A percentile compares a stretch with the other conserved stretches of the same genome.
phyloP scores from a whole-genome alignment of 1,139 yeast genomes.

The Candida sp. region DNA sequence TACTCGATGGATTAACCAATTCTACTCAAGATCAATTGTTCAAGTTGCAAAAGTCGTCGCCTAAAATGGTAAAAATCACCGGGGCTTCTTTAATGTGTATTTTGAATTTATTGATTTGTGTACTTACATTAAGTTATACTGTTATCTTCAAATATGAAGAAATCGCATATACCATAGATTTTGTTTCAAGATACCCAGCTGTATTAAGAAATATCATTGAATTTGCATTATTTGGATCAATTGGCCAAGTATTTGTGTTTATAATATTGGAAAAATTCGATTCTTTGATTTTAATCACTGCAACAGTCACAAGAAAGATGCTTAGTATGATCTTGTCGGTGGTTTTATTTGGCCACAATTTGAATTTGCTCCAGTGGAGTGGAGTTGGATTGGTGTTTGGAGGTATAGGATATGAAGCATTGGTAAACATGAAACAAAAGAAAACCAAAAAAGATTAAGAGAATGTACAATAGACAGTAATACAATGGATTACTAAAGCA shows the following conservation, averaged over 20 bases:
- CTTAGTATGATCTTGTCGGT: conserved; percentile 90
- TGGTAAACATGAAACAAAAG: conserved; percentile 11
- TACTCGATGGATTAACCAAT: conserved; percentile 89
- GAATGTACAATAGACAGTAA: too few species aligned
- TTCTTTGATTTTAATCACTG: conserved; percentile 80
- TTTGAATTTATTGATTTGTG: conserved; percentile 57
- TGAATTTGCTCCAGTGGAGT: conserved; percentile 64
- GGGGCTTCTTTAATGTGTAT: conserved; percentile 91
- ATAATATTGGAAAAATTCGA: conserved; percentile 81
- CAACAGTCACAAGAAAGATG: conserved; percentile 96
- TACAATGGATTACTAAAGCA: neutral
- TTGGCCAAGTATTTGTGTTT: conserved; percentile 92
- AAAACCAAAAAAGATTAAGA: conserved; percentile 1
- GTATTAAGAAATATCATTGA: conserved; percentile 57
- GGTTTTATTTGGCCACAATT: conserved; percentile 73
- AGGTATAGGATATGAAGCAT: conserved; percentile 48
- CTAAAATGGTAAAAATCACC: conserved; percentile 15
- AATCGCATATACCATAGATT: conserved; percentile 42
- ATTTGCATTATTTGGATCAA: conserved; percentile 79
- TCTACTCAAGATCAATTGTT: conserved; percentile 90
- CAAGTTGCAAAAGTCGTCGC: conserved; percentile 23
- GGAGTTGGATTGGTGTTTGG: conserved; percentile 80
- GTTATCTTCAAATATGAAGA: conserved; percentile 45
- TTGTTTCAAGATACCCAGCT: conserved; percentile 35
- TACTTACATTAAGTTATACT: conserved; percentile 38